Percentiles rank a stretch among this genome's conserved stretches.
Conservation (phyloP, 108 stramenopile species). For the Mayamaea pseudoterrestris region DNA sequence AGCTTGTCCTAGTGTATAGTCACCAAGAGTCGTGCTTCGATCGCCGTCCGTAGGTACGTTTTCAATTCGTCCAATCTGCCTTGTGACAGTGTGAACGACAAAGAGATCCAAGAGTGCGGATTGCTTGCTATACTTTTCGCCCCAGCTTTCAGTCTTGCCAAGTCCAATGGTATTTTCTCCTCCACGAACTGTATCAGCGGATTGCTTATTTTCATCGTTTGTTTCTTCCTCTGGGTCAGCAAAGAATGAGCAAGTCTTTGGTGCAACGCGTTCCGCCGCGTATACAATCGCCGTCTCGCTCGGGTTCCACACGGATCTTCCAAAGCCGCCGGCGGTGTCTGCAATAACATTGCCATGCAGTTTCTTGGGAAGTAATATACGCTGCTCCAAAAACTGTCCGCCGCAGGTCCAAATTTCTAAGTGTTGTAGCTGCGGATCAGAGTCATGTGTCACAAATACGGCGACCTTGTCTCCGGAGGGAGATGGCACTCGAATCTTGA, state of each 20-base stretch:
- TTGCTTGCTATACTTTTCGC: slow-evolving; percentile 47
- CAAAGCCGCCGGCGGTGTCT: slow-evolving; percentile 53
- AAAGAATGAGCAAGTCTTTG: slow-evolving; percentile 35
- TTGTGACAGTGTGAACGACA: slow-evolving; percentile 37
- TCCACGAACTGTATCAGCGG: slow-evolving; percentile 17
- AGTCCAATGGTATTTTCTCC: slow-evolving; percentile 49
- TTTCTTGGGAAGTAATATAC: slow-evolving; percentile 27
- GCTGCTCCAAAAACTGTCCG: slow-evolving; percentile 26
- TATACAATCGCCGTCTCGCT: slow-evolving; percentile 55
- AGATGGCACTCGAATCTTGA: slow-evolving; percentile 46
- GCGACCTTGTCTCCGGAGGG: slow-evolving; percentile 51
- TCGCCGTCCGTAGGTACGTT: slow-evolving; percentile 39
- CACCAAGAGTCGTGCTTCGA: slow-evolving; percentile 12
- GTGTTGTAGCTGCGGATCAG: slow-evolving; percentile 7
- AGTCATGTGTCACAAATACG: slow-evolving; percentile 28
- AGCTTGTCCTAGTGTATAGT: slow-evolving; percentile 43
- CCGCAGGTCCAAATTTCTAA: slow-evolving; percentile 71
- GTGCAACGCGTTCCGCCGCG: slow-evolving; percentile 43
- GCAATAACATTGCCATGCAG: slow-evolving; percentile 49
- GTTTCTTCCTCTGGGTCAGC: background rate
- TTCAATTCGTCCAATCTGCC: slow-evolving; percentile 32
- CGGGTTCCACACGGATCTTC: slow-evolving; percentile 41
- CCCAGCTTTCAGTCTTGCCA: slow-evolving; percentile 63
- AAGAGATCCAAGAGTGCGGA: slow-evolving; percentile 44
- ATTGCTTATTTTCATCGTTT: slow-evolving; percentile 3